These are phyloP conservation scores for Perkinsus marinus DNA, from an alignment of 169 alveolate genomes.

Conservation along the genomic window DNA sequence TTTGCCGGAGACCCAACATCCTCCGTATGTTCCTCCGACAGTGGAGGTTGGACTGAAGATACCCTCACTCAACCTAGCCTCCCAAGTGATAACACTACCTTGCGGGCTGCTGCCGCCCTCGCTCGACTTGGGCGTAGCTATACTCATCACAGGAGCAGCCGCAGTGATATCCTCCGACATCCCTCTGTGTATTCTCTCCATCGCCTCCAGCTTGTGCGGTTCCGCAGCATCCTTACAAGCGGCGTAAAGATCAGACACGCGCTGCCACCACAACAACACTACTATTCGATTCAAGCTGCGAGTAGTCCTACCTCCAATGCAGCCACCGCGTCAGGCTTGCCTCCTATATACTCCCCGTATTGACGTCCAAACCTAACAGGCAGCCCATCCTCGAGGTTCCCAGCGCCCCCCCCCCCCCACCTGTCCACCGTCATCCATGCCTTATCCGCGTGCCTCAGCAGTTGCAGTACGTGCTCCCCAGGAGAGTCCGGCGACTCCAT, in stretches of 20 bases:
- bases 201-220: neutral
- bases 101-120: neutral
- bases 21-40: neutral
- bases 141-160: neutral
- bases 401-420: neutral
- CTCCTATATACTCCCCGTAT: neutral
- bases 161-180: neutral
- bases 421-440: neutral
- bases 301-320: neutral
- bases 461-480: neutral
- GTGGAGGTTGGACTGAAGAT: neutral
- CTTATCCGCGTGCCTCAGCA: neutral
- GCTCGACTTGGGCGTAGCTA: neutral
- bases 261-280: neutral
- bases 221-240: neutral
- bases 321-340: neutral
- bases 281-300: neutral
- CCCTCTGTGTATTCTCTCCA: neutral
- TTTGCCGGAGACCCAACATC: neutral
- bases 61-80: neutral
- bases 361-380: neutral
- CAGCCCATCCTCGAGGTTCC: neutral
- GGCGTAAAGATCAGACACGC: neutral
- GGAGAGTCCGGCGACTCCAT: neutral
- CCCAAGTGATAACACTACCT: neutral